Evolutionary conservation across 2,329 filamentous ascomycete genomes (phyloP).

Genomic region (Mollisia scopiformis): DNA sequence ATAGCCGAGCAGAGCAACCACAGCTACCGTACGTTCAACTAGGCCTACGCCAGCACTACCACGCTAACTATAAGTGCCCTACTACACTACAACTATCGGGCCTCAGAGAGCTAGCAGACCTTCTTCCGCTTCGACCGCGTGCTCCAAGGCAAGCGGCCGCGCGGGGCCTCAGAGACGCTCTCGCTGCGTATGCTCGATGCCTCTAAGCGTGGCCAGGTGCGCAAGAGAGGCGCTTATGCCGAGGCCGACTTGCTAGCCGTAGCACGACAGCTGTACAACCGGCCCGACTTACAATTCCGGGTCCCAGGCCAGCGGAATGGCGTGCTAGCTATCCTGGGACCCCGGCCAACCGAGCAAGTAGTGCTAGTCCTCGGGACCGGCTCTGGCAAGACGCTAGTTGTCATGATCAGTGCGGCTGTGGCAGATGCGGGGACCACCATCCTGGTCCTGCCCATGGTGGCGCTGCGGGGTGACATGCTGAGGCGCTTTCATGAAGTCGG

Average conservation of each 20-base stretch:
- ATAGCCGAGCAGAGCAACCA: slow-evolving; percentile 16
- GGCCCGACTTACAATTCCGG: slow-evolving; percentile 7
- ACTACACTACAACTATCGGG: slow-evolving; percentile 8
- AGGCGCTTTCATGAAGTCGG: slow-evolving; percentile 12
- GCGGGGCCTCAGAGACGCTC: slow-evolving; percentile 2
- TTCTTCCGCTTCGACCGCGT: slow-evolving; percentile 17
- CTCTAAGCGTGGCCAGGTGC: slow-evolving; percentile 5
- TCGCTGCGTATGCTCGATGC: slow-evolving; percentile 12
- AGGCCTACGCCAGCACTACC: slow-evolving; percentile 9
- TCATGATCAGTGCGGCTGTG: slow-evolving; percentile 16
- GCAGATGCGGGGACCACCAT: slow-evolving; percentile 15
- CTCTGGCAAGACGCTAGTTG: slow-evolving; percentile 14
- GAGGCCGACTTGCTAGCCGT: slow-evolving; percentile 7
- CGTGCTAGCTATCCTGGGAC: slow-evolving; percentile 12
- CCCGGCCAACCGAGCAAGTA: slow-evolving; percentile 13
- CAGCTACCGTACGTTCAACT: slow-evolving; percentile 10
- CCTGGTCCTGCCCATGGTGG: slow-evolving; percentile 15
- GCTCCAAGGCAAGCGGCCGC: slow-evolving; percentile 10
- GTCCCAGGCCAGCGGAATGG: slow-evolving; percentile 8
- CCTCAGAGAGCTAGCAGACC: slow-evolving; percentile 12
- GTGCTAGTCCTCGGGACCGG: slow-evolving; percentile 15
- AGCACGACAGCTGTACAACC: slow-evolving; percentile 8
- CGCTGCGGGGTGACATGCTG: slow-evolving; percentile 15
- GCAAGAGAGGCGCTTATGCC: too few species aligned
- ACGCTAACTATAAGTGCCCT: slow-evolving; percentile 13